Base-by-base conservation (phyloP, 78 protist species). In the Polysphondylium violaceum region DNA sequence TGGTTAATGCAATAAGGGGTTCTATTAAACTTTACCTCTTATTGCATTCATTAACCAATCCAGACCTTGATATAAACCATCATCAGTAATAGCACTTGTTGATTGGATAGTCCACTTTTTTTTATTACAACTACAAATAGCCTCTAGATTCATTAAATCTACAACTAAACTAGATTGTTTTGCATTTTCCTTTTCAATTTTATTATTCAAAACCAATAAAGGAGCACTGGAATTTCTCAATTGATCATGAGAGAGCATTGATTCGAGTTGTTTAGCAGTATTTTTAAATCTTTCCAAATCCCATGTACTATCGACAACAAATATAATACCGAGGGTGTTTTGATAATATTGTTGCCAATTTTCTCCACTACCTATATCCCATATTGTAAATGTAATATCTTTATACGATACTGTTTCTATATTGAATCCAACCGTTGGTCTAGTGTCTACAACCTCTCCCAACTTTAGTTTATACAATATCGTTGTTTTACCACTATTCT, bases 281-380 rank as follows among this genome's bases (percentile, higher is more conserved):
- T n/a, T n/a, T n/a, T n/a, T n/a, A n/a, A n/a, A n/a, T n/a, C n/a
- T n/a, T n/a, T n/a, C n/a, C n/a, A n/a, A n/a, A n/a, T n/a, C n/a
- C n/a, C n/a, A n/a, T n/a, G n/a, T n/a, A n/a, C n/a, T n/a, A n/a
- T n/a, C n/a, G n/a, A n/a, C n/a, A n/a, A n/a, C n/a, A n/a, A n/a
- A n/a, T n/a, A n/a, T n/a, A n/a, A n/a, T n/a, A n/a, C n/a, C n/a
- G n/a, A n/a, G n/a, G n/a, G n/a, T n/a, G n/a, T n/a, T n/a, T n/a
- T n/a, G n/a, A n/a, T n/a, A n/a, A n/a, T n/a, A n/a, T n/a, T n/a
- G n/a, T n/a, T n/a, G n/a, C n/a, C n/a, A n/a, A n/a, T n/a, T n/a
- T n/a, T n/a, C n/a, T n/a, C n/a, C n/a, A 3, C 98, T 98, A 0
- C 98, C 98, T 11, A 97, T 97, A 59, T 98, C 97, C 95, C 95